Evolutionary conservation across 495 filamentous ascomycete species (phyloP), one percentile per base, ranked within the genome.

Genomic region (Tuber borchii): DNA sequence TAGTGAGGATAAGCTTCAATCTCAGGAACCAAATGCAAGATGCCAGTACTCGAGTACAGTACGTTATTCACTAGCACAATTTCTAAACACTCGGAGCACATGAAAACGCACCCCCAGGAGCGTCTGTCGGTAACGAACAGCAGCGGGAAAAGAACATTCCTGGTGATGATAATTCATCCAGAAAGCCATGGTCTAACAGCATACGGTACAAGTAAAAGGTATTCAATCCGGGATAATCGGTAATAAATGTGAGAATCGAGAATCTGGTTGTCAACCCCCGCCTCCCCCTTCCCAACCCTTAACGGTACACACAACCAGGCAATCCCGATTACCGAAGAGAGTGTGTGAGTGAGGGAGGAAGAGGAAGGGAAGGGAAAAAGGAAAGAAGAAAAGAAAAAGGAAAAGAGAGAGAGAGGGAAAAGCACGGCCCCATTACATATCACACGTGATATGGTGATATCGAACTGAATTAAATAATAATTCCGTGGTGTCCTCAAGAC

Each of bases 321-420:
- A 61, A 61, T 61, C 31, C 51, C 51, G 51, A 14, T 61, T 61
- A 31, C 51, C 51, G 71, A 79, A 61, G 73, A 80, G 73, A 75
- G 77, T 79, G 73, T 43, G 76, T 73, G 73, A 74, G 81, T 73
- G 73, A 77, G 76, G 78, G 74, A 72, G 81, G 78, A 46, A 78
- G 73, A 19, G 65, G 37, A 48, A 51, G 70, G 17, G 26, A 65
- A 26, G 10, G 48, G 72, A 78, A 72, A 76, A 75, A 72, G 78
- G 70, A 44, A 56, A 77, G 72, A 73, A 78, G 73, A 76, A 76
- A 8, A 42, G 9, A 10, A 42, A 7, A 42, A 42, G 9, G 9
- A 8, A 42, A 42, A 42, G 0, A 85, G 74, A 73, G 82, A 83
- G 81, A 81, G 81, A 82, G 78, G 77, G 78, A 81, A 85, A 82